These are phyloP conservation scores for Sporothrix sp. DNA, from an alignment of 2,329 filamentous ascomycete species.

Conservation along the genomic window DNA sequence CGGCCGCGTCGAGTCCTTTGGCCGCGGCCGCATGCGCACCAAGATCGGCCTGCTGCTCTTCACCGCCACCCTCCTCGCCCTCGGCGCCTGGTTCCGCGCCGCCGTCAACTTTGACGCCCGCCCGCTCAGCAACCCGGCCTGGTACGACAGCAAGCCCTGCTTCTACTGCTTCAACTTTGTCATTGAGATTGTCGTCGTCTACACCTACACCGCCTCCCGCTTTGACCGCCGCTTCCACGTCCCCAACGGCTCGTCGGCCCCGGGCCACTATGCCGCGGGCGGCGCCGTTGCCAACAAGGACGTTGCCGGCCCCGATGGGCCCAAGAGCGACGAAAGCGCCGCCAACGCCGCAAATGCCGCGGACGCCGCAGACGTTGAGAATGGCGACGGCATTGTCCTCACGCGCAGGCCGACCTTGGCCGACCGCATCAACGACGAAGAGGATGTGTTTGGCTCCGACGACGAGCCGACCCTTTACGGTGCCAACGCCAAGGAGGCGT, in stretches of 20 bases:
- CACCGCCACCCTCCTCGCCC: constrained; percentile 48
- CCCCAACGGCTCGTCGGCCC: constrained; percentile 55
- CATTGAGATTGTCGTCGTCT: constrained; percentile 62
- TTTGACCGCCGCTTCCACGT: constrained; percentile 70
- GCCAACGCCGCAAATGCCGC: background rate
- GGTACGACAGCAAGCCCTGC: constrained; percentile 59
- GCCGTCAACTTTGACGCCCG: constrained; percentile 46
- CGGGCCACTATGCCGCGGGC: constrained; percentile 38
- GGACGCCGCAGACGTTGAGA: background rate
- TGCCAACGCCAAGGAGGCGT: background rate
- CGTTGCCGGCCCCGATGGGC: background rate
- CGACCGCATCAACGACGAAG: constrained; percentile 19
- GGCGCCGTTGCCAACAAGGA: background rate
- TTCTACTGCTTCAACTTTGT: constrained; percentile 76
- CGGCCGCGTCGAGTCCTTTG: constrained; percentile 48
- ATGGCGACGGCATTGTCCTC: background rate
- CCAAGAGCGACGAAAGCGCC: no score
- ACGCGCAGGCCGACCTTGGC: constrained; percentile 6
- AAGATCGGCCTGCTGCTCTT: constrained; percentile 58
- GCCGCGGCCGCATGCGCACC: constrained; percentile 53
- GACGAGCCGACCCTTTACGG: background rate
- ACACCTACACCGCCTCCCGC: constrained; percentile 54
- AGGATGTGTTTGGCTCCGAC: constrained; percentile 19
- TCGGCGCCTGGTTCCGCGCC: constrained; percentile 61
- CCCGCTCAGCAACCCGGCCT: constrained; percentile 46